Conservation (phyloP, 2,329 filamentous ascomycete genomes). For the Atkinsonella texensis region DNA sequence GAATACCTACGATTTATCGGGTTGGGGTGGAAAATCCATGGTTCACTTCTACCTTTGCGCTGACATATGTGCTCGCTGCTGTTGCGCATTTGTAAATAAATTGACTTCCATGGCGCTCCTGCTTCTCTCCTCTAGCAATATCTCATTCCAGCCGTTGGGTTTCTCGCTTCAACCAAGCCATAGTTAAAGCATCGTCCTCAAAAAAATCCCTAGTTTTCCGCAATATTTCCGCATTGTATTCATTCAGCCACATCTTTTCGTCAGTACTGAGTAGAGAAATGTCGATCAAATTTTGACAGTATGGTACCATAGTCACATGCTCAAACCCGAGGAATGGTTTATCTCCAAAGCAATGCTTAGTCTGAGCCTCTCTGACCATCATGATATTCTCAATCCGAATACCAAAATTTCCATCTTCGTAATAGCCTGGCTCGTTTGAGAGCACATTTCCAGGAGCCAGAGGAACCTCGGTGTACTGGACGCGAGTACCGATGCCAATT, state of each 20-base stretch:
- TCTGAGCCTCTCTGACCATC: constrained; percentile 80
- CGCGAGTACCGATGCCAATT: constrained; percentile 85
- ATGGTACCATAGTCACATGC: constrained; percentile 93
- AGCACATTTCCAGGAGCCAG: constrained; percentile 88
- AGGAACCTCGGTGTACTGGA: constrained; percentile 84
- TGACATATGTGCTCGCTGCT: constrained; percentile 57
- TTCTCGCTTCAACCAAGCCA: constrained; percentile 77
- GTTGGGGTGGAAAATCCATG: constrained; percentile 45
- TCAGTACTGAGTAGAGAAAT: constrained; percentile 52
- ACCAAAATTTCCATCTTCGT: constrained; percentile 89
- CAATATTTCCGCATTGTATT: constrained; percentile 69
- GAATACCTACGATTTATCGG: constrained; percentile 29
- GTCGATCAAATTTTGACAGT: constrained; percentile 83
- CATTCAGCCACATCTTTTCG: constrained; percentile 80
- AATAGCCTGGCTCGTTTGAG: constrained; percentile 93
- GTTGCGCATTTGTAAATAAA: constrained; percentile 37
- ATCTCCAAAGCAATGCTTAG: constrained; percentile 78
- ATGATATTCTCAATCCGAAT: constrained; percentile 96
- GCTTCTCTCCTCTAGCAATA: background rate
- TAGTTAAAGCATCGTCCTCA: constrained; percentile 55
- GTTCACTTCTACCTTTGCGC: constrained; percentile 59
- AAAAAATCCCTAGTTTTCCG: constrained; percentile 74
- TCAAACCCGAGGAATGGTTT: constrained; percentile 93
- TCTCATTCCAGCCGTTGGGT: constrained; percentile 38
- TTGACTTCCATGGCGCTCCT: background rate